Evolutionary conservation across 2,329 filamentous ascomycete genomes (phyloP).

Genomic region (Fusarium keratoplasticum): DNA sequence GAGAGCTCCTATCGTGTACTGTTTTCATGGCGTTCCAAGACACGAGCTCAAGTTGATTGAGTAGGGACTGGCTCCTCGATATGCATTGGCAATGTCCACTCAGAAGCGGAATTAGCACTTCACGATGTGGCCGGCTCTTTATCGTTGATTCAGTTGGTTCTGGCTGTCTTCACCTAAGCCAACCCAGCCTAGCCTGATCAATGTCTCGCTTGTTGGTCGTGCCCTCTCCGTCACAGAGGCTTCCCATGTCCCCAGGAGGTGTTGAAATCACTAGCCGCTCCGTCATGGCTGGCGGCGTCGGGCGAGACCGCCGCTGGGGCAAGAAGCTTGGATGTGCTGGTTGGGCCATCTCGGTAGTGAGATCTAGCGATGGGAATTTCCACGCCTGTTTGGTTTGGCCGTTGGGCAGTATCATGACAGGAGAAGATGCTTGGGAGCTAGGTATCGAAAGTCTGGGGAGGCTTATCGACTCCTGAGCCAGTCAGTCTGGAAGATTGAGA

Average conservation of each 20-base stretch:
- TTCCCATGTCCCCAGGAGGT: slow-evolving; percentile 11
- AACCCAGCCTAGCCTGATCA: slow-evolving; percentile 14
- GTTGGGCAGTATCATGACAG: slow-evolving; percentile 24
- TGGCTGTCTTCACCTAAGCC: slow-evolving; percentile 2
- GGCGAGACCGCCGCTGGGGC: slow-evolving; percentile 19
- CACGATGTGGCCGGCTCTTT: slow-evolving; percentile 17
- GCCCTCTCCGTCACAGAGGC: slow-evolving; percentile 13
- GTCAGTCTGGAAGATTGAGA: slow-evolving; percentile 8
- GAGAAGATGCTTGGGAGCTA: slow-evolving; percentile 26
- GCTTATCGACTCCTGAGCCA: slow-evolving; percentile 3
- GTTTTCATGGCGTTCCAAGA: slow-evolving; percentile 32
- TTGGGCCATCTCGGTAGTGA: slow-evolving; percentile 10
- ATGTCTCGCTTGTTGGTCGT: slow-evolving; percentile 38
- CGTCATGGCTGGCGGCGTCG: slow-evolving; percentile 25
- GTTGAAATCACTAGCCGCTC: slow-evolving; percentile 28
- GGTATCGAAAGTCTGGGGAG: slow-evolving; percentile 9
- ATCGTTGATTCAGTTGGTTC: slow-evolving; percentile 27
- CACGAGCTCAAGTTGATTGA: slow-evolving; percentile 21
- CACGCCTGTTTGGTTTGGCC: slow-evolving; percentile 11
- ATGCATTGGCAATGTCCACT: slow-evolving; percentile 22
- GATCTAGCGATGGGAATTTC: slow-evolving; percentile 4
- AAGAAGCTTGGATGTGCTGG: slow-evolving; percentile 12
- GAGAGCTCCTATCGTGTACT: slow-evolving; percentile 4
- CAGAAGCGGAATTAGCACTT: slow-evolving; percentile 16
- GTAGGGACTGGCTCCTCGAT: neutral